Percentiles rank a stretch among this genome's conserved stretches.
Conservation (phyloP, 805 yeast species). For the Kregervanrija delftensis region DNA sequence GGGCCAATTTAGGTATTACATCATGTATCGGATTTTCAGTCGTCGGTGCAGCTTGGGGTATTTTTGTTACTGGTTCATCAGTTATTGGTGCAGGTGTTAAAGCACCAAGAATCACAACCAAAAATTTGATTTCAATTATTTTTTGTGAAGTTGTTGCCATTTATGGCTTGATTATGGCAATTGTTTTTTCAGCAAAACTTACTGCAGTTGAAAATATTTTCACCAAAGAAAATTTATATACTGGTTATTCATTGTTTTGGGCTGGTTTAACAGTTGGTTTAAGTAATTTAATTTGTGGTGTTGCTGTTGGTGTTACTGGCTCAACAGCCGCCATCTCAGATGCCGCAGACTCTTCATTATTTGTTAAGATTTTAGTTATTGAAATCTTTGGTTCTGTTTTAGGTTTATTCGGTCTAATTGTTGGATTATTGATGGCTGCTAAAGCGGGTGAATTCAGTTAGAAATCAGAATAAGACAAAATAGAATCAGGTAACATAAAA, state of each 20-base stretch:
- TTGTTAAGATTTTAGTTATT: slow-evolving; percentile 91
- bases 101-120: slow-evolving; percentile 95
- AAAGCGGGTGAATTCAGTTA: slow-evolving; percentile 83
- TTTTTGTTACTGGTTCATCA: slow-evolving; percentile 89
- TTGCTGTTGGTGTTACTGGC: slow-evolving; percentile 96
- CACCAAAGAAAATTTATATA: slow-evolving; percentile 82
- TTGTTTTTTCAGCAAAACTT: slow-evolving; percentile 90
- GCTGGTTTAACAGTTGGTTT: slow-evolving; percentile 96
- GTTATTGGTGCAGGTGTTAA: slow-evolving; percentile 97
- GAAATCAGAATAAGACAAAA: slow-evolving; percentile 4
- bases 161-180: slow-evolving; percentile 95
- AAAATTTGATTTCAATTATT: slow-evolving; percentile 91
- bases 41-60: slow-evolving; percentile 99
- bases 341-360: slow-evolving; percentile 93
- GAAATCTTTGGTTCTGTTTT: slow-evolving; percentile 96
- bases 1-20: slow-evolving; percentile 91
- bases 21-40: slow-evolving; percentile 91
- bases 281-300: slow-evolving; percentile 90
- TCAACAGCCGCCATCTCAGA: slow-evolving; percentile 98
- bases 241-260: slow-evolving; percentile 96
- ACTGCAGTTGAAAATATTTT: slow-evolving; percentile 59
- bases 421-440: slow-evolving; percentile 94
- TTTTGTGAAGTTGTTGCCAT: slow-evolving; percentile 99
- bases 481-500: background rate
- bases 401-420: slow-evolving; percentile 93